Base-by-base conservation (phyloP, 352 stramenopile genomes). In the Aphanomyces astaci region DNA sequence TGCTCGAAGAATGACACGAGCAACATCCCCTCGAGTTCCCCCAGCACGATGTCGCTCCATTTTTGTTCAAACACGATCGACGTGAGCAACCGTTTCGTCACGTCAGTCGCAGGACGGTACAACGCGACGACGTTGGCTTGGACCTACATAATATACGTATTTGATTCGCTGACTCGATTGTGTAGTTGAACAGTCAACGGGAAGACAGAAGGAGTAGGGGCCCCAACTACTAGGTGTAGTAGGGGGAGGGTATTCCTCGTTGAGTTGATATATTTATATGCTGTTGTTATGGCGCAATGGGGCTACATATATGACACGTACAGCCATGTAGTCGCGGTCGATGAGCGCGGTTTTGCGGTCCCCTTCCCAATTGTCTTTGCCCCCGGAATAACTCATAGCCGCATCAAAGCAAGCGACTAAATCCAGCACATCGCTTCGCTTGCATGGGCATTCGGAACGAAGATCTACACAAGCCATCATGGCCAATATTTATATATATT, bases 1-100 rank as follows among this genome's bases (percentile, higher is more conserved):
- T 97, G 91, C 63, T 97, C 89, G 0, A 97, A 71, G 49, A 95
- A 97, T 0, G 86, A 90, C 3, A 87, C 81, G 11, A 78, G 88
- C 15, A 97, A 81, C 83, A 97, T 95, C 2, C 78, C 78, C 55
- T 94, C 83, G 0, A 97, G 77, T 63, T 96, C 88, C 3, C 86
- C 88, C 0, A 96, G 71, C 19, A 93, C 73, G 2, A 96, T 70
- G 63, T 97, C 88, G 9, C 90, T 78, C 88, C 90, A 96, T 57
- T 97, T 97, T 59, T 97, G 88, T 56, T 90, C 84, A 36, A 95
- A 97, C 7, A 96, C 66, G 17, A 90, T 78, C 28, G 75, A 81
- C 1, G 79, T 78, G 2, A 97, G 76, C 53, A 46, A n/a, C 65
- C 66, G 30, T 19, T 19, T n/a, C 9, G 57, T 45, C 19, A 52